Conservation (phyloP, 2,329 filamentous ascomycete genomes). For the Penicillium sp. region DNA sequence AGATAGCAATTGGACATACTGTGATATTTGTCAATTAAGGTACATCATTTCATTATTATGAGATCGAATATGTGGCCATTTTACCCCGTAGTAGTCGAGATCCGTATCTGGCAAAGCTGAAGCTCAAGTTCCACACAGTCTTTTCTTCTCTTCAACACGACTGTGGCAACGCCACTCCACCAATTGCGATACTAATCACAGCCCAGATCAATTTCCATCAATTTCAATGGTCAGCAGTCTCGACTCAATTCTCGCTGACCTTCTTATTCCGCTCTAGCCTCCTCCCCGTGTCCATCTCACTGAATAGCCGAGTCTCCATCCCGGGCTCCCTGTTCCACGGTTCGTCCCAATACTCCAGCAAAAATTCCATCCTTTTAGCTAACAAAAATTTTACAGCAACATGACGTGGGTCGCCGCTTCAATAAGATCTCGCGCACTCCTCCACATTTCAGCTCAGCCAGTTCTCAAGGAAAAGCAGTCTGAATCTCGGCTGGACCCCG, state of each 20-base stretch:
- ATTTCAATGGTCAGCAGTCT: neutral
- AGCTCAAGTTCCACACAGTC: no score
- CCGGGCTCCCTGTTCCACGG: neutral
- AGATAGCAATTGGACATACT: no score
- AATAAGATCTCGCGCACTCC: neutral
- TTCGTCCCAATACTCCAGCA: neutral
- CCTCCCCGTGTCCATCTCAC: neutral
- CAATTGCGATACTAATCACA: neutral
- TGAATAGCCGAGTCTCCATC: neutral
- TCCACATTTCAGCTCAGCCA: neutral
- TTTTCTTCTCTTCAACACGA: neutral
- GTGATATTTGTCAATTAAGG: no score
- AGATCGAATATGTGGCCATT: no score
- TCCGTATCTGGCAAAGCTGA: no score
- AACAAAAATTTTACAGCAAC: neutral
- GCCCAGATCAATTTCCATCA: neutral
- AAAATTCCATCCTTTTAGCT: neutral
- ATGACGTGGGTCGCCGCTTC: constrained; percentile 1
- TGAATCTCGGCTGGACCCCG: neutral
- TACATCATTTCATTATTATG: no score
- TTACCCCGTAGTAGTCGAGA: no score
- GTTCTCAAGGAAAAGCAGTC: neutral
- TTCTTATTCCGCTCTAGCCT: constrained; percentile 6
- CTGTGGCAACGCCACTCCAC: neutral
- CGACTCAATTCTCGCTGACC: neutral